Conservation (phyloP, 148 eudicot genomes). For the Rhododendron mucronatum region DNA sequence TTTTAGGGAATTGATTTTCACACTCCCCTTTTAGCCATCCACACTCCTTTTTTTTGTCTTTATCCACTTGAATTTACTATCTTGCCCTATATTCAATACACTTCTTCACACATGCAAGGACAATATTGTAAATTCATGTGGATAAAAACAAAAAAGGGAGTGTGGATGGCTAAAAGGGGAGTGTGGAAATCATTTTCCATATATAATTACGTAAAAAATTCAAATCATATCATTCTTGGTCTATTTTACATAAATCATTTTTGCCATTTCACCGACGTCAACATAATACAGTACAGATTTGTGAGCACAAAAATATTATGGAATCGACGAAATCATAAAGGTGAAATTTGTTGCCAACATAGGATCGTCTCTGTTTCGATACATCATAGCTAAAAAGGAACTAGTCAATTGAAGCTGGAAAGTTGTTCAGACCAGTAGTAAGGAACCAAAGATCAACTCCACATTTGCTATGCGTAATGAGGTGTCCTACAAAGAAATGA, state of each 20-base stretch:
- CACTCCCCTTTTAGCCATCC: too few species aligned
- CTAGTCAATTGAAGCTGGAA: background rate
- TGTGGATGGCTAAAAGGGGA: too few species aligned
- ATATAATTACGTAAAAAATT: background rate
- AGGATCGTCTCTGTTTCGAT: background rate
- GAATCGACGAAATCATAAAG: background rate
- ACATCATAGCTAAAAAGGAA: background rate
- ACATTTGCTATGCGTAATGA: background rate
- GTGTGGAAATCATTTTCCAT: background rate
- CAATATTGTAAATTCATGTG: too few species aligned
- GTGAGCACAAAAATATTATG: background rate
- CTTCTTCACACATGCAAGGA: too few species aligned
- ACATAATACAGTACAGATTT: background rate
- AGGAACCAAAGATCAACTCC: background rate
- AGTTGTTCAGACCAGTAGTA: background rate
- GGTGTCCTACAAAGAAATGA: background rate
- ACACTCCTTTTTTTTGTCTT: too few species aligned
- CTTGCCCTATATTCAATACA: too few species aligned
- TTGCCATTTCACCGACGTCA: background rate
- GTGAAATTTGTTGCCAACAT: background rate
- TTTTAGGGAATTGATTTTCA: too few species aligned
- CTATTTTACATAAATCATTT: background rate
- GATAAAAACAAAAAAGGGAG: too few species aligned
- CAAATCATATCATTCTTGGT: background rate
- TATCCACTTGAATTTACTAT: too few species aligned